A percentile compares a stretch with the other conserved stretches of the same genome.
Conservation (phyloP, 2,329 filamentous ascomycete species). For the Pseudogymnoascus sp. region DNA sequence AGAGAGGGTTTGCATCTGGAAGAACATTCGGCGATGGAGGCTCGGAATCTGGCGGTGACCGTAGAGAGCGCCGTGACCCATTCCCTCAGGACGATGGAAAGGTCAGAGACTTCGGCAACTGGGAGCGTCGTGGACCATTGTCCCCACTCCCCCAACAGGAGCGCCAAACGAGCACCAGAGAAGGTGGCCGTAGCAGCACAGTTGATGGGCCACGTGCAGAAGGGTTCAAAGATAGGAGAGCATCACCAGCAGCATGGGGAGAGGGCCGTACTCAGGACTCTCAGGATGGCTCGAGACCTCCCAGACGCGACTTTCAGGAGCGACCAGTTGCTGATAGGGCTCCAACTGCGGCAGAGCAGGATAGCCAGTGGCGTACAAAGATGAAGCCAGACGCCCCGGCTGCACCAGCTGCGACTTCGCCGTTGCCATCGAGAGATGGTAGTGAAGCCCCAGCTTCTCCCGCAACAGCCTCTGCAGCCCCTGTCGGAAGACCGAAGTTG, state of each 20-base stretch:
- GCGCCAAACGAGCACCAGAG: slow-evolving; percentile 42
- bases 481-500: slow-evolving; percentile 66
- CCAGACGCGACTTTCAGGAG: slow-evolving; percentile 69
- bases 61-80: slow-evolving; percentile 63
- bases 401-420: slow-evolving; percentile 44
- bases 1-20: slow-evolving; percentile 44
- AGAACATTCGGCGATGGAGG: slow-evolving; percentile 36
- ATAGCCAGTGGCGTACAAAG: slow-evolving; percentile 84
- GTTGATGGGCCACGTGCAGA: slow-evolving; percentile 54
- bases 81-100: slow-evolving; percentile 66
- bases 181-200: slow-evolving; percentile 50
- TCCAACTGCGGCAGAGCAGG: slow-evolving; percentile 83
- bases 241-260: slow-evolving; percentile 71
- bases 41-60: slow-evolving; percentile 49
- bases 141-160: slow-evolving; percentile 59
- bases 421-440: slow-evolving; percentile 61
- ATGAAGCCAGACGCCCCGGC: slow-evolving; percentile 71
- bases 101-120: slow-evolving; percentile 74
- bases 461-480: slow-evolving; percentile 47
- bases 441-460: slow-evolving; percentile 72
- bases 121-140: slow-evolving; percentile 91
- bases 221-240: slow-evolving; percentile 53
- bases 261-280: slow-evolving; percentile 50
- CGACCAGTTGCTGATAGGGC: slow-evolving; percentile 59
- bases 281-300: slow-evolving; percentile 66